Base-by-base conservation (phyloP, 441 rosid species). In the Pelargonium cotyledonis region DNA sequence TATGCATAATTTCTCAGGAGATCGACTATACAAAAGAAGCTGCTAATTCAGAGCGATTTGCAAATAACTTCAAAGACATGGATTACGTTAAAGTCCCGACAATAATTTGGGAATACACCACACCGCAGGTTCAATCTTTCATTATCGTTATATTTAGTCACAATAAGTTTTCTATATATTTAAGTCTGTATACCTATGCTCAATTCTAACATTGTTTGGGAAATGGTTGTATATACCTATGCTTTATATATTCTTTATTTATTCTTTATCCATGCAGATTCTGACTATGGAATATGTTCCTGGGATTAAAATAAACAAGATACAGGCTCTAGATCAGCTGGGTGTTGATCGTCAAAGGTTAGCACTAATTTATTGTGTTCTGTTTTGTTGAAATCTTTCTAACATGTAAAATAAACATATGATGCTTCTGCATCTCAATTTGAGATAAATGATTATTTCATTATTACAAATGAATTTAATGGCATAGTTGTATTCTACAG, bases 241-340 rank as follows among this genome's bases (percentile, higher is more conserved):
- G 35, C 44, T 35, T 55, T 61, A 40, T 62, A 21, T 41, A 1
- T 66, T 8, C 66, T 19, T 67, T 53, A 26, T 63, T 71, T 38
- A 21, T 69, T 63, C 66, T 12, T 66, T 72, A 71, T 29, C 7
- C 64, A 38, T 85, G 76, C 66, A 95, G 98, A 77, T 92, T 77
- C 79, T 95, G 79, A 89, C 98, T 65, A 90, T 95, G 98, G 99
- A 95, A 79, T 90, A 95, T 82, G 99, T 95, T 72, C 99, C 99
- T 9, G 99, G 99, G 72, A 95, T 95, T 70, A 95, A 92, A 83
- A 92, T 95, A 74, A 92, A 92, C 85, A 92, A 86, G 74, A 86
- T 84, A 79, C 79, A 89, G 79, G 96, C 97, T 68, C 73, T 95
- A 73, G 99, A 95, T 85, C 86, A 90, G 72, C 71, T 95, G 73